Percentiles rank a stretch among this genome's conserved stretches.
Evolutionary conservation across 495 filamentous ascomycete species (phyloP).

Genomic region (Annulohypoxylon nitens): DNA sequence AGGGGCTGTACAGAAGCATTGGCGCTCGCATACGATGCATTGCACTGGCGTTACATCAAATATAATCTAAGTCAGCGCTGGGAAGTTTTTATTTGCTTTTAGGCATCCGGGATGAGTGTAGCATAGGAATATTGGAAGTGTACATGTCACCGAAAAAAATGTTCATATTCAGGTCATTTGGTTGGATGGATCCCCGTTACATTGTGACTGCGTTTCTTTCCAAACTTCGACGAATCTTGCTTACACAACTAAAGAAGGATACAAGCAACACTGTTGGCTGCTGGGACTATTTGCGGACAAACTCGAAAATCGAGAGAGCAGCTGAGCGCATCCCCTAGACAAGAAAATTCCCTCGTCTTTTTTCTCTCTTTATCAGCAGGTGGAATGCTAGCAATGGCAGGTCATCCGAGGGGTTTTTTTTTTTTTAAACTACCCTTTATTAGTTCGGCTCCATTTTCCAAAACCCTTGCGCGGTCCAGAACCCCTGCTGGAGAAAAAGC

Average conservation of each 20-base stretch:
- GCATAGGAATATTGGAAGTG: conserved; percentile 25
- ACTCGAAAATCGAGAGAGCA: conserved; percentile 5
- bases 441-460: conserved; percentile 22
- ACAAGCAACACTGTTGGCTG: background rate
- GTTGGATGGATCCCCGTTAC: conserved; percentile 15
- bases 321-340: conserved; percentile 8
- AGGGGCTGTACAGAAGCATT: conserved; percentile 37
- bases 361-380: conserved; percentile 23
- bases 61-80: conserved; percentile 32
- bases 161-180: conserved; percentile 31
- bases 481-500: conserved; percentile 16
- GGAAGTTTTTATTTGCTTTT: conserved; percentile 27
- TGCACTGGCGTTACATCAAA: conserved; percentile 41
- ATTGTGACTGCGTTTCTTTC: conserved; percentile 26
- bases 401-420: conserved; percentile 24
- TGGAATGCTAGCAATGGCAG: conserved; percentile 35
- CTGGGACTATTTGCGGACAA: conserved; percentile 7
- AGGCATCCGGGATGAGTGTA: conserved; percentile 15
- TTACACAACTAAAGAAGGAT: background rate
- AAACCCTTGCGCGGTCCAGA: conserved; percentile 36
- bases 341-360: conserved; percentile 12
- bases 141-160: conserved; percentile 36
- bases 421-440: conserved; percentile 20
- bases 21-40: conserved; percentile 46
- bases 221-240: conserved; percentile 7